Evolutionary conservation across 2,329 filamentous ascomycete genomes (phyloP), one percentile per base, ranked within the genome.

Genomic region (Curvularia sp.): DNA sequence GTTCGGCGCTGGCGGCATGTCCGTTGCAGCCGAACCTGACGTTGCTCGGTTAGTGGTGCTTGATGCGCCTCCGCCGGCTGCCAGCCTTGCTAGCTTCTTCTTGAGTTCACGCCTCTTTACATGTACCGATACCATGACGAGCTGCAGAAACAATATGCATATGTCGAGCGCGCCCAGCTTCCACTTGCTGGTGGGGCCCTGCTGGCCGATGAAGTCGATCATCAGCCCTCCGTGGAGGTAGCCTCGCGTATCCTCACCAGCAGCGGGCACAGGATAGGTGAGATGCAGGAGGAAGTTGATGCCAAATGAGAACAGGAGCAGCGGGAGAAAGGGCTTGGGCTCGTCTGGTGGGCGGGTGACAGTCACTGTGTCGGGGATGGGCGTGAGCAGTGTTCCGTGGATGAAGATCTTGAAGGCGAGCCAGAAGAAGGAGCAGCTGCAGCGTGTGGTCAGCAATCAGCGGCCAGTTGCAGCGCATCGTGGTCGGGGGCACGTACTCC

Each of bases 191-290:
- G 82, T 80, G 2, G 86, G 85, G 2, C 82, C 83, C 63, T 82
- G 80, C 71, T 88, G 84, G 15, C 87, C 86, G 52, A 89, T 84
- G 67, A 89, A 88, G 73, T 89, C 86, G 67, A 89, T 86, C 64
- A 87, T 80, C 49, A 88, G 64, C 2, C 87, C 85, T 5, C 87
- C 86, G 68, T 88, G 85, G 12, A 88, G 76, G 69, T 87, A 88
- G 28, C 80, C 80, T 63, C 80, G 67, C 5, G 80, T 82, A 19
- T 78, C 78, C 62, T 83, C 81, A 27, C 80, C 80, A 2, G 79
- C 81, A 3, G 76, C 68, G 1, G 81, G 81, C 6, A 75, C 72
- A 25, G 68, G 61, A 47, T 74, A 74, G 6, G 74, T 67, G 39
- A 78, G 71, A 68, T 88, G 86, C 30, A 85, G 77, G 21, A 86